phyloP scores from a whole-genome alignment of 1,284 basidiomycete species.

The Peniophora sp. region DNA sequence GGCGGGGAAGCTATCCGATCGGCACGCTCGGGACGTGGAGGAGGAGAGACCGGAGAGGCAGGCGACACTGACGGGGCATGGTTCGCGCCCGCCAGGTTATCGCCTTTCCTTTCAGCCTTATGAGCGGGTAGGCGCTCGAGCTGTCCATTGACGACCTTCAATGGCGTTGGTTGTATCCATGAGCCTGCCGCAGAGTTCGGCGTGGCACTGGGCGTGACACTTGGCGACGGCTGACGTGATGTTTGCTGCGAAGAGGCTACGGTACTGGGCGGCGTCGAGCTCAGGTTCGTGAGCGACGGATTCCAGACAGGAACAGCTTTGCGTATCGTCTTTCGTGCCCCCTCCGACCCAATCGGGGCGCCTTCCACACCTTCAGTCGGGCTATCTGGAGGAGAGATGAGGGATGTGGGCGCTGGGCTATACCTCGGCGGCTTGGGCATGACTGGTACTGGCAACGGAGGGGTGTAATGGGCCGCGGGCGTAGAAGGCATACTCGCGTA shows the following conservation, averaged over 20 bases:
- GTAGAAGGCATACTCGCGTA: slow-evolving; percentile 9
- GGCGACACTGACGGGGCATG: too few relatives aligned
- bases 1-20: too few relatives aligned
- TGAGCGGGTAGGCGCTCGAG: background rate
- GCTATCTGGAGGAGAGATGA: slow-evolving; percentile 12
- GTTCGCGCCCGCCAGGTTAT: background rate
- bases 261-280: background rate
- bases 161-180: too few relatives aligned
- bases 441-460: slow-evolving; percentile 2
- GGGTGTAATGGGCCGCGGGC: slow-evolving; percentile 1
- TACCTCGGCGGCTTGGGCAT: background rate
- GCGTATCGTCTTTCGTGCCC: slow-evolving; percentile 13
- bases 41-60: too few relatives aligned
- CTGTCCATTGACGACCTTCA: background rate
- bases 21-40: too few relatives aligned
- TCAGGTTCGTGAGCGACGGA: background rate
- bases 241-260: background rate
- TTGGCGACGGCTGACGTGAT: background rate
- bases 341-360: slow-evolving; percentile 1
- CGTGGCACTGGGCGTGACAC: background rate
- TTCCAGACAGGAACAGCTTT: slow-evolving; percentile 19
- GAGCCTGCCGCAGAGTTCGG: background rate
- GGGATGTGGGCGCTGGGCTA: background rate
- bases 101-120: background rate
- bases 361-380: slow-evolving; percentile 5